phyloP scores from a whole-genome alignment of 2,329 filamentous ascomycete genomes.

The Colletotrichum acutatum region DNA sequence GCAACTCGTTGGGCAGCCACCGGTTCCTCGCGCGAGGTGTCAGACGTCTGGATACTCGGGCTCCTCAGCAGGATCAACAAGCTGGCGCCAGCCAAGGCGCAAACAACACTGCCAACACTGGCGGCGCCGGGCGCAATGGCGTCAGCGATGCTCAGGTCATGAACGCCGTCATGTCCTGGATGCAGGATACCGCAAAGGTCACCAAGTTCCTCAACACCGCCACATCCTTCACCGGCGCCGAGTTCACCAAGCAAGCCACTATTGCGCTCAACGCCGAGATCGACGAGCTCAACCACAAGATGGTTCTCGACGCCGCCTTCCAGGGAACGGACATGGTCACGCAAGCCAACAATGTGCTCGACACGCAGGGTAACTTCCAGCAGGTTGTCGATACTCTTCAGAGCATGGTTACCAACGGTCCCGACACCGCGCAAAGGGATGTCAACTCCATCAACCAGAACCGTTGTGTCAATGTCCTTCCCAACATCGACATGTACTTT shows the following conservation, averaged over 20 bases:
- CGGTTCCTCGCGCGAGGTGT: slow-evolving; percentile 1
- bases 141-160: slow-evolving; percentile 36
- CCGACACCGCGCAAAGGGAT: slow-evolving; percentile 37
- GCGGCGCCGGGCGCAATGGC: slow-evolving; percentile 10
- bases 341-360: slow-evolving; percentile 37
- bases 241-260: slow-evolving; percentile 38
- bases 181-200: slow-evolving; percentile 38
- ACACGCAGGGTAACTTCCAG: slow-evolving; percentile 38
- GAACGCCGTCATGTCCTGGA: slow-evolving; percentile 38
- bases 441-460: slow-evolving; percentile 39
- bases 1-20: neutral
- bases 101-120: slow-evolving; percentile 14
- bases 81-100: slow-evolving; percentile 14
- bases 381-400: slow-evolving; percentile 37
- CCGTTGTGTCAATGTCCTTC: slow-evolving; percentile 39
- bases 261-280: slow-evolving; percentile 39
- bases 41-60: neutral
- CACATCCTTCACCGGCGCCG: slow-evolving; percentile 36
- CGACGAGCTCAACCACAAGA: slow-evolving; percentile 40
- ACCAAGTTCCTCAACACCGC: slow-evolving; percentile 38
- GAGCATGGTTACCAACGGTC: slow-evolving; percentile 38
- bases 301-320: slow-evolving; percentile 36
- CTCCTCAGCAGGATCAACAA: slow-evolving; percentile 3
- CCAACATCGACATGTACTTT: slow-evolving; percentile 40
- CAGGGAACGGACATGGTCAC: slow-evolving; percentile 25